These are phyloP conservation scores for Sanguinoderma infundibulare DNA, from an alignment of 1,284 basidiomycete genomes.

Conservation along the genomic window DNA sequence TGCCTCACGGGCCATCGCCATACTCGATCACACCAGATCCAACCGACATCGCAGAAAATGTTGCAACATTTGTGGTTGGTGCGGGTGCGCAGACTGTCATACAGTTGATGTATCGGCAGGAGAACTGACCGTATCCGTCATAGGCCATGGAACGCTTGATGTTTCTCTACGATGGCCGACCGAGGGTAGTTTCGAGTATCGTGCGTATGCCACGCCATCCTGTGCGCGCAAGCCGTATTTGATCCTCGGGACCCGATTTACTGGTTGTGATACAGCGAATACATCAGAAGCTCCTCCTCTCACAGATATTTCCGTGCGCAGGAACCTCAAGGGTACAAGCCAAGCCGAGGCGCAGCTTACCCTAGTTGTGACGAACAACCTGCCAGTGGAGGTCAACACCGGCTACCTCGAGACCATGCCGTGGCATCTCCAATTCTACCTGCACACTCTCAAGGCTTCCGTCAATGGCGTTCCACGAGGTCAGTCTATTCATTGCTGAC, in stretches of 20 bases:
- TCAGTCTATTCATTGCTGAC: constrained; percentile 36
- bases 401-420: constrained; percentile 93
- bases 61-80: constrained; percentile 54
- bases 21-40: constrained; percentile 59
- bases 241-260: constrained; percentile 22
- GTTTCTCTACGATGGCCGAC: constrained; percentile 60
- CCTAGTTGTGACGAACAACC: constrained; percentile 73
- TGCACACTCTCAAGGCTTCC: constrained; percentile 74
- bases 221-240: too few relatives aligned
- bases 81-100: constrained; percentile 42
- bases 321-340: constrained; percentile 76
- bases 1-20: constrained; percentile 43
- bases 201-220: constrained; percentile 54
- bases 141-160: constrained; percentile 44
- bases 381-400: constrained; percentile 51
- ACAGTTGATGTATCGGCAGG: not conserved
- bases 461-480: constrained; percentile 45
- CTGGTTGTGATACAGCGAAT: constrained; percentile 17
- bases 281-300: constrained; percentile 34
- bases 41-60: constrained; percentile 32
- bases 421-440: constrained; percentile 89
- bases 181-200: constrained; percentile 58
- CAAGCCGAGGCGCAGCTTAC: constrained; percentile 80
- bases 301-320: constrained; percentile 61
- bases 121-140: constrained; percentile 1